Evolutionary conservation across 805 yeast genomes (phyloP).

Genomic region (Starmerella kuoi): DNA sequence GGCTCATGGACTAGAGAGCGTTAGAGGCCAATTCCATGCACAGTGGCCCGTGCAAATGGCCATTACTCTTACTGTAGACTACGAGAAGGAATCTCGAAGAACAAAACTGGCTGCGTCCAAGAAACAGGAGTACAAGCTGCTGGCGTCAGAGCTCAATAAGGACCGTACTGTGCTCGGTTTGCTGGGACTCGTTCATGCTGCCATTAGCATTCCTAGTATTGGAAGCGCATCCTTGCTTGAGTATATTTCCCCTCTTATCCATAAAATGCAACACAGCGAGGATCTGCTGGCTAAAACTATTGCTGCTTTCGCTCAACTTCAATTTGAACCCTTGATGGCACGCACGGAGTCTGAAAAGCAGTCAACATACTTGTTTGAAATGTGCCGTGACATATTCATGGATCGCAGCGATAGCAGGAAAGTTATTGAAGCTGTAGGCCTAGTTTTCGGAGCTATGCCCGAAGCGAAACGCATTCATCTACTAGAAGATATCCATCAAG

Average conservation of each 20-base stretch:
- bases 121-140: not conserved
- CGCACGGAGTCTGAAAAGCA: conserved; percentile 1
- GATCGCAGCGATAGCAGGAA: conserved; percentile 1
- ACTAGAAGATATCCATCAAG: conserved; percentile 11
- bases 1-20: not conserved
- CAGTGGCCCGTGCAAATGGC: not conserved
- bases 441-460: conserved; percentile 5
- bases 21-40: too few species aligned
- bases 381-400: conserved; percentile 6
- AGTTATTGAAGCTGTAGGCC: conserved; percentile 3
- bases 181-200: not conserved
- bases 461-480: not conserved
- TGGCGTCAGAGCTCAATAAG: not conserved
- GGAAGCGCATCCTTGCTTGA: not conserved
- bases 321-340: conserved; percentile 2
- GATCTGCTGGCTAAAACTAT: conserved; percentile 6
- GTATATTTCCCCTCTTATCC: not conserved
- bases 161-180: not conserved
- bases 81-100: conserved; percentile 1
- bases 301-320: not conserved
- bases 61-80: not conserved
- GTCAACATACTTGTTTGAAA: not conserved
- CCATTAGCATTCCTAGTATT: not conserved
- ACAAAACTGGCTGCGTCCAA: not conserved
- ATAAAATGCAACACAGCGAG: conserved; percentile 5